Conservation (phyloP, 179 eudicot genomes). For the Spinacia oleracea region DNA sequence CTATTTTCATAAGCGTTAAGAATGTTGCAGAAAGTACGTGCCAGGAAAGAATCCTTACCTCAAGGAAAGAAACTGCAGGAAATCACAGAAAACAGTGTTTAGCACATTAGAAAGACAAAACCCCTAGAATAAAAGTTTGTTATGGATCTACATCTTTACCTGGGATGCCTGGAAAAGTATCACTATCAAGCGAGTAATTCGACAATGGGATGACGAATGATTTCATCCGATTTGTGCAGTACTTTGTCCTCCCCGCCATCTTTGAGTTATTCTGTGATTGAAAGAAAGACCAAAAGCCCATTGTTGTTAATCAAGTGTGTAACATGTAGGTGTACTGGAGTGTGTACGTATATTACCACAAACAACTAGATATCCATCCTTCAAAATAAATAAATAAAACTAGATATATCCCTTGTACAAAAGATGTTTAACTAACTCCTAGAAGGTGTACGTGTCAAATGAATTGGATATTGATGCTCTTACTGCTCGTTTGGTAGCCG, state of each 20-base stretch:
- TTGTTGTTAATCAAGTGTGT: no score
- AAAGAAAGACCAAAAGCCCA: no score
- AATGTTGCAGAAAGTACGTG: neutral
- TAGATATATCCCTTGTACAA: no score
- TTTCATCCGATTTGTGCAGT: constrained; percentile 88
- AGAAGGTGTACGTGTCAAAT: no score
- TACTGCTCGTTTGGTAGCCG: no score
- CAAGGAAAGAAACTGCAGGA: constrained; percentile 90
- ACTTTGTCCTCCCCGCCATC: constrained; percentile 81
- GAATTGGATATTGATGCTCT: no score
- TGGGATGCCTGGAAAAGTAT: constrained; percentile 68
- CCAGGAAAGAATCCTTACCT: constrained; percentile 57
- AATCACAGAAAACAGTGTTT: constrained; percentile 8
- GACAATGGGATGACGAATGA: constrained; percentile 82
- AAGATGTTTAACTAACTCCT: no score
- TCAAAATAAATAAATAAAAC: no score
- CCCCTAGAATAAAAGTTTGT: neutral
- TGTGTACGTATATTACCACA: no score
- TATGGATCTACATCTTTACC: constrained; percentile 33
- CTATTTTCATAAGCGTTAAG: no score
- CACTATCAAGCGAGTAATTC: constrained; percentile 66
- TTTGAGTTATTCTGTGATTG: constrained; percentile 69
- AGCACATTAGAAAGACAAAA: constrained; percentile 4
- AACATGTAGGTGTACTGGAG: no score
- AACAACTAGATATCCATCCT: no score